Conservation (phyloP, 208 protist genomes). For the Leishmania braziliensis region DNA sequence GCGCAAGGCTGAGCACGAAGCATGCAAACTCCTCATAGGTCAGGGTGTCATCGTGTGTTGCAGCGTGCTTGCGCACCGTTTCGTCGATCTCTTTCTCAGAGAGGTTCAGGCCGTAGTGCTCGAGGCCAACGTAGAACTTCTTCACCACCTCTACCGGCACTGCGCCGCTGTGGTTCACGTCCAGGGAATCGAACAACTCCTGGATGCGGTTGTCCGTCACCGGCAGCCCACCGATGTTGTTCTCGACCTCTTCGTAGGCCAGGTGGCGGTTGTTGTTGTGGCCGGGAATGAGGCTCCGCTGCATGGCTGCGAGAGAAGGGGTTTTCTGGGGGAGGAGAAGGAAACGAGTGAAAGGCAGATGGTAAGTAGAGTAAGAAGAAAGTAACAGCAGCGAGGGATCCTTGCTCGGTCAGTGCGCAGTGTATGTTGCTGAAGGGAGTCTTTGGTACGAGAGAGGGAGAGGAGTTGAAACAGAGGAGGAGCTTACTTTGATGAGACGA, state of each 20-base stretch:
- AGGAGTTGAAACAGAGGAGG: background rate
- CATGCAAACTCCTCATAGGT: slow-evolving; percentile 92
- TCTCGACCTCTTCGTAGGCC: slow-evolving; percentile 84
- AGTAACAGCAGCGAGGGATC: background rate
- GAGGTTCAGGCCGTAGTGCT: slow-evolving; percentile 88
- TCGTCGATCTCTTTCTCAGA: slow-evolving; percentile 78
- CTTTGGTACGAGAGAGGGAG: background rate
- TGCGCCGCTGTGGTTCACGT: slow-evolving; percentile 72
- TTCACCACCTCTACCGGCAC: slow-evolving; percentile 81
- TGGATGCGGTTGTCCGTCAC: slow-evolving; percentile 90
- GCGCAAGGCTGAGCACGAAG: slow-evolving; percentile 85
- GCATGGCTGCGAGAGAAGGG: slow-evolving; percentile 51
- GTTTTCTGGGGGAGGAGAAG: slow-evolving; percentile 2
- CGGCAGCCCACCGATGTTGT: slow-evolving; percentile 92
- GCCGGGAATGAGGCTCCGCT: slow-evolving; percentile 76
- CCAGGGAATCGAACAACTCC: slow-evolving; percentile 89
- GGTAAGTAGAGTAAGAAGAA: background rate
- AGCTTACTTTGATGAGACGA: background rate
- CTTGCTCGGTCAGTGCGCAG: background rate
- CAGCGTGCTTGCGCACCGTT: slow-evolving; percentile 80
- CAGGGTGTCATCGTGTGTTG: slow-evolving; percentile 70
- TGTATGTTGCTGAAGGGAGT: background rate
- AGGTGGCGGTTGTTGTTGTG: slow-evolving; percentile 95
- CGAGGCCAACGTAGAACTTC: slow-evolving; percentile 79
- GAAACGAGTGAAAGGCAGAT: background rate